phyloP scores from a whole-genome alignment of 78 protist species.

The Cavenderia fasciculata region DNA sequence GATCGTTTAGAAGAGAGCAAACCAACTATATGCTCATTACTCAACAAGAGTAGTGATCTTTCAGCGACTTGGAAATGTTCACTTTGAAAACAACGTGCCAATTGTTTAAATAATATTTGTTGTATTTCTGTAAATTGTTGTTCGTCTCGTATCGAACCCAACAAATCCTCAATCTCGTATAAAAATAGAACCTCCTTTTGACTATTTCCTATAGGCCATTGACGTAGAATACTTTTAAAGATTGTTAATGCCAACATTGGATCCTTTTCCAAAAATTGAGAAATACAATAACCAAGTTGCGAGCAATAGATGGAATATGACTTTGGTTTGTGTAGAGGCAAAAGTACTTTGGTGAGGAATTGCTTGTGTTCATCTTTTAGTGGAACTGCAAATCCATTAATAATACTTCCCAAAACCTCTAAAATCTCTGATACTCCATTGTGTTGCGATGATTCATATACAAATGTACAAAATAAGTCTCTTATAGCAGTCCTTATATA shows the following conservation, averaged over 20 bases:
- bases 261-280: constrained; percentile 75
- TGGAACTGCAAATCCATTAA: constrained; percentile 98
- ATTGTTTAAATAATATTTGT: constrained; percentile 35
- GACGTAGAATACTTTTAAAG: constrained; percentile 19
- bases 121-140: constrained; percentile 20
- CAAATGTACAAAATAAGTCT: constrained; percentile 89
- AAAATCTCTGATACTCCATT: constrained; percentile 96
- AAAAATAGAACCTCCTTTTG: constrained; percentile 73
- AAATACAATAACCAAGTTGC: constrained; percentile 74
- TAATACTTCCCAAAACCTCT: constrained; percentile 93
- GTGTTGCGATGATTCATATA: constrained; percentile 91
- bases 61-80: constrained; percentile 79
- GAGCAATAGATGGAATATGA: constrained; percentile 69
- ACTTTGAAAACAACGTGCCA: constrained; percentile 51
- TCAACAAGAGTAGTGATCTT: constrained; percentile 62
- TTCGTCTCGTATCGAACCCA: constrained; percentile 3
- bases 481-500: constrained; percentile 92
- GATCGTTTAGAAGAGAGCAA: constrained; percentile 34
- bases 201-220: constrained; percentile 78
- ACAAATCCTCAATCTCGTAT: constrained; percentile 56
- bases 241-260: constrained; percentile 33
- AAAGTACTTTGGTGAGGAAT: constrained; percentile 85
- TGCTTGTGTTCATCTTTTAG: constrained; percentile 95
- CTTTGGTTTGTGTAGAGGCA: constrained; percentile 92
- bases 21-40: constrained; percentile 58